These are phyloP conservation scores for Ceratocystis lukuohia DNA, from an alignment of 2,329 filamentous ascomycete genomes.

Conservation along the genomic window DNA sequence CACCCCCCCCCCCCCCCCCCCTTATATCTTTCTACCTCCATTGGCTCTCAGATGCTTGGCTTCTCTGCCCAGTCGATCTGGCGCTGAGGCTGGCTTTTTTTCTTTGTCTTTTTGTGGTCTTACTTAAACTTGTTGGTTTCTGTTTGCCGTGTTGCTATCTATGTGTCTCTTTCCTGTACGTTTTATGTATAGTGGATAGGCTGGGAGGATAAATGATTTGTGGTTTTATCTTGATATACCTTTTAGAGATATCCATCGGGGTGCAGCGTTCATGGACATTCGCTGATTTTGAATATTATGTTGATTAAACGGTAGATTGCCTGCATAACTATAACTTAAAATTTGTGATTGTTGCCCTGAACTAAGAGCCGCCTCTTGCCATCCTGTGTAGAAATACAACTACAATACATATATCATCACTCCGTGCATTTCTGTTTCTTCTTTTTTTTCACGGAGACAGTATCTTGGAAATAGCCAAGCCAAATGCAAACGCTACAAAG, in stretches of 20 bases:
- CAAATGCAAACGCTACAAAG: conserved; percentile 24
- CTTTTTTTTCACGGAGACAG: neutral
- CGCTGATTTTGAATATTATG: neutral
- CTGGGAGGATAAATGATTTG: neutral
- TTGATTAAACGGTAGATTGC: neutral
- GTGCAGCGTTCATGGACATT: neutral
- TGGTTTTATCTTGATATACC: neutral
- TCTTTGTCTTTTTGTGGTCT: neutral
- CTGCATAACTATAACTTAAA: neutral
- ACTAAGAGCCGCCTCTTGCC: too few relatives aligned
- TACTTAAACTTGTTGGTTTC: conserved; percentile 1
- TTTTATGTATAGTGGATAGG: neutral
- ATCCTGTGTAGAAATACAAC: neutral
- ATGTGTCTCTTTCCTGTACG: neutral
- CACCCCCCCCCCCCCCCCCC: neutral
- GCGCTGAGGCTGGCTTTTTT: neutral
- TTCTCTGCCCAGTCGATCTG: neutral
- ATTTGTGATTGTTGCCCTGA: neutral
- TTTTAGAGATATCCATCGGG: conserved; percentile 4
- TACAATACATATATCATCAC: neutral
- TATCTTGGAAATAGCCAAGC: conserved; percentile 20
- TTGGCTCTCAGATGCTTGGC: neutral
- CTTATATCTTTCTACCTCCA: neutral
- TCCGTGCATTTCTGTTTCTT: too few relatives aligned
- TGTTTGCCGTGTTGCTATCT: neutral